Evolutionary conservation across 331 rosid genomes (phyloP).

Genomic region (Quercus phellos): DNA sequence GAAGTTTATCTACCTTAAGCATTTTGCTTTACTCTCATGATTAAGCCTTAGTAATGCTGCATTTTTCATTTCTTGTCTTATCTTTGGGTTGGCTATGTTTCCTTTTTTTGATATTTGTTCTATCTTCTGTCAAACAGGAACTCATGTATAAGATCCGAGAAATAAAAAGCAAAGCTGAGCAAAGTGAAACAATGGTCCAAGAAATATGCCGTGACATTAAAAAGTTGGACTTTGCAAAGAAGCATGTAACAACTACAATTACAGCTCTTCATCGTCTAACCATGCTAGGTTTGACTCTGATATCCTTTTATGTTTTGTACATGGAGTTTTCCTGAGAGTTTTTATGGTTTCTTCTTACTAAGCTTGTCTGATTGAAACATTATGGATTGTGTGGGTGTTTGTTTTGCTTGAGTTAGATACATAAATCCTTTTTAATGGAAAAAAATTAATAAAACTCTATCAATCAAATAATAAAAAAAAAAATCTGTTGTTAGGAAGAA

Average conservation of each 20-base stretch:
- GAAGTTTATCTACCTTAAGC: not conserved
- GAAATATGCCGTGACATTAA: constrained; percentile 98
- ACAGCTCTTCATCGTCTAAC: constrained; percentile 98
- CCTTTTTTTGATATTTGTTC: not conserved
- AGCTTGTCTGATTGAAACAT: not conserved
- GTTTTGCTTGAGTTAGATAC: not conserved
- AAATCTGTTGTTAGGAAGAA: not conserved
- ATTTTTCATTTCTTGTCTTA: constrained; percentile 10
- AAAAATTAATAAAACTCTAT: not conserved
- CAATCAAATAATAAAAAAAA: not conserved
- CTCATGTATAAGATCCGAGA: constrained; percentile 95
- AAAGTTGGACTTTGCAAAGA: constrained; percentile 96
- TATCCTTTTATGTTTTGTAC: not conserved
- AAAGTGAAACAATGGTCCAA: constrained; percentile 98
- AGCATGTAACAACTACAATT: constrained; percentile 94
- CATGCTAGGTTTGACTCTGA: constrained; percentile 67
- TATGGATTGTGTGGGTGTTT: not conserved
- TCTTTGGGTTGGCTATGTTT: not conserved
- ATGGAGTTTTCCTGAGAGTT: constrained; percentile 4
- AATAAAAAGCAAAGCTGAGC: constrained; percentile 96
- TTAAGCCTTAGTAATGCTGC: not conserved
- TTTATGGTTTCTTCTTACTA: constrained; percentile 6
- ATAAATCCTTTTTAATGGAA: not conserved
- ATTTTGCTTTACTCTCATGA: not conserved
- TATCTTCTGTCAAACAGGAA: constrained; percentile 55